Base-by-base conservation (phyloP, 345 rosid genomes). In the Lagerstroemia speciosa region DNA sequence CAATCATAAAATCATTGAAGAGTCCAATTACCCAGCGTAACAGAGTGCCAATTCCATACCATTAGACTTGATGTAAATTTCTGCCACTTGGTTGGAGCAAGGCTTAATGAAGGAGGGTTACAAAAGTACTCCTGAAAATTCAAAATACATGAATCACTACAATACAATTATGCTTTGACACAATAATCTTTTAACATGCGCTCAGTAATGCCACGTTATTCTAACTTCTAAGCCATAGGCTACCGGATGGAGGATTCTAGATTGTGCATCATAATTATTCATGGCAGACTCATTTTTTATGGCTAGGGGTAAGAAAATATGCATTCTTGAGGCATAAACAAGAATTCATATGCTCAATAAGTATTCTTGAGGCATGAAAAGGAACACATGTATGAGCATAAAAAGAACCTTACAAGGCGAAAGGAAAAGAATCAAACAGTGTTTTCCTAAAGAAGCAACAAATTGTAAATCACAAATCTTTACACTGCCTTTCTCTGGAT, bases 81-180 rank as follows among this genome's bases (percentile, higher is more conserved):
- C 87, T 91, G 98, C 99, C 99, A 94, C 83, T 89, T 94, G 65
- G 81, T 66, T 75, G 89, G 80, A 66, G 96, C 79, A 65, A 78
- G 73, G 53, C 87, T 73, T 69, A 87, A 83, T 64, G 96, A 86
- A 73, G 88, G 84, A 24, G 99, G 99, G 79, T 91, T 88, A 74
- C 96, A 91, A 75, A 91, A 94, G 77, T 81, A 74, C 70, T 91
- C 99, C 99, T 94, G 81, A 50, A 89, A 69, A 84, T 40, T 14
- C 74, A 67, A 55, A n/a, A 78, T 41, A 62, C 64, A 29, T 19
- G 60, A 69, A 30, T 30, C 69, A 11, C 26, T 60, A 48, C n/a
- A 73, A 50, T 27, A 80, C 40, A 63, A 58, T 45, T 38, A 65
- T 37, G 32, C 50, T 37, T 24, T 14, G 29, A 66, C 19, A 71